Conservation (phyloP, 2,329 filamentous ascomycete species). For the Cladobotryum protrusum region DNA sequence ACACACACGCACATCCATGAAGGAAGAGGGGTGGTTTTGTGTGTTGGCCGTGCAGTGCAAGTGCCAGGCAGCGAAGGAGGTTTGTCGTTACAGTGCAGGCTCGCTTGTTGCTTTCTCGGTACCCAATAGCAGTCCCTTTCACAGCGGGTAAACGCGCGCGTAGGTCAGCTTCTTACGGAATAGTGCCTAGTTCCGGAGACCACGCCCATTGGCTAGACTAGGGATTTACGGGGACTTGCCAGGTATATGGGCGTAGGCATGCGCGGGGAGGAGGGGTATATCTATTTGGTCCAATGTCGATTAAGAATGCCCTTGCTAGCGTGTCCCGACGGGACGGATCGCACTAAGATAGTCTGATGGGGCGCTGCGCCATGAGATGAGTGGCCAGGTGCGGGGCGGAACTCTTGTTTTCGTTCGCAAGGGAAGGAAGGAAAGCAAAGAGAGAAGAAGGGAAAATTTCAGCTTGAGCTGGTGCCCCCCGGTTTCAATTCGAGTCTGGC, state of each 20-base stretch:
- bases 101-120: slow-evolving; percentile 26
- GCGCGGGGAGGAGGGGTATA: slow-evolving; percentile 13
- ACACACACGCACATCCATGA: neutral
- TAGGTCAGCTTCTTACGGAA: slow-evolving; percentile 15
- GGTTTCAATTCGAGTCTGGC: too few relatives aligned
- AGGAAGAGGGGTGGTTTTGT: slow-evolving; percentile 12
- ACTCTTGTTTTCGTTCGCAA: slow-evolving; percentile 10
- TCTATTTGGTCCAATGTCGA: slow-evolving; percentile 16
- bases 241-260: neutral
- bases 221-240: slow-evolving; percentile 6
- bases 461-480: neutral
- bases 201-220: slow-evolving; percentile 20
- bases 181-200: slow-evolving; percentile 17
- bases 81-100: slow-evolving; percentile 14
- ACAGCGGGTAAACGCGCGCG: slow-evolving; percentile 26
- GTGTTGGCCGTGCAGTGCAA: slow-evolving; percentile 22
- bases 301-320: slow-evolving; percentile 21
- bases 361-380: slow-evolving; percentile 17
- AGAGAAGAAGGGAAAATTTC: neutral
- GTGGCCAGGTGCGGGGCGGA: slow-evolving; percentile 18
- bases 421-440: slow-evolving; percentile 1
- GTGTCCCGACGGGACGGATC: slow-evolving; percentile 32
- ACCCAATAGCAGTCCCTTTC: slow-evolving; percentile 22
- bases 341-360: slow-evolving; percentile 22
- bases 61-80: neutral